Conservation (phyloP, 73 alveolate species). For the Breviolum minutum region DNA sequence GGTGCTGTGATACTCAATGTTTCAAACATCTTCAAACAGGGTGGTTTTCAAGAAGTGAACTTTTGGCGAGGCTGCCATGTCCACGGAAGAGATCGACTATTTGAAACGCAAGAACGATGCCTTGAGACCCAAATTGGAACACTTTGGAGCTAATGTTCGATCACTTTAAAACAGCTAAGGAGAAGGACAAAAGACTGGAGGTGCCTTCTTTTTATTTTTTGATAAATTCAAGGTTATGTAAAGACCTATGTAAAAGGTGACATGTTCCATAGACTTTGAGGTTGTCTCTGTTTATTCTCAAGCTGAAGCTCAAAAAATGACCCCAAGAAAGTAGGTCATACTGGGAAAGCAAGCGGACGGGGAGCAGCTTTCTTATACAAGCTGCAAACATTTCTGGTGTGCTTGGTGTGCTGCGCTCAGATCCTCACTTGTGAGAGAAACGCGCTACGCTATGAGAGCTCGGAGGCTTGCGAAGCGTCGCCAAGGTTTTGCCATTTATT, state of each 20-base stretch:
- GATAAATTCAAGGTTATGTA: too few species aligned
- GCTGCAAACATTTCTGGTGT: too few species aligned
- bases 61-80: slow-evolving; percentile 52
- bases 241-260: too few species aligned
- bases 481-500: background rate
- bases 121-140: background rate
- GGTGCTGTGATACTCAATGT: too few species aligned
- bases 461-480: background rate
- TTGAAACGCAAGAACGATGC: slow-evolving; percentile 66
- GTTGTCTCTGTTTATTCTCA: too few species aligned
- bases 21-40: too few species aligned
- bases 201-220: background rate
- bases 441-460: slow-evolving; percentile 71
- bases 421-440: slow-evolving; percentile 89
- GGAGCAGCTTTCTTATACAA: background rate
- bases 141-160: background rate
- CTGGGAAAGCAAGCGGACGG: background rate
- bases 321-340: background rate
- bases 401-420: background rate
- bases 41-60: too few species aligned
- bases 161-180: background rate
- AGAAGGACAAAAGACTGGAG: slow-evolving; percentile 69
- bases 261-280: too few species aligned
- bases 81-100: slow-evolving; percentile 79
- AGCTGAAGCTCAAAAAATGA: too few species aligned